phyloP scores from a whole-genome alignment of 257 asterid genomes.

The Nicotiana sylvestris region DNA sequence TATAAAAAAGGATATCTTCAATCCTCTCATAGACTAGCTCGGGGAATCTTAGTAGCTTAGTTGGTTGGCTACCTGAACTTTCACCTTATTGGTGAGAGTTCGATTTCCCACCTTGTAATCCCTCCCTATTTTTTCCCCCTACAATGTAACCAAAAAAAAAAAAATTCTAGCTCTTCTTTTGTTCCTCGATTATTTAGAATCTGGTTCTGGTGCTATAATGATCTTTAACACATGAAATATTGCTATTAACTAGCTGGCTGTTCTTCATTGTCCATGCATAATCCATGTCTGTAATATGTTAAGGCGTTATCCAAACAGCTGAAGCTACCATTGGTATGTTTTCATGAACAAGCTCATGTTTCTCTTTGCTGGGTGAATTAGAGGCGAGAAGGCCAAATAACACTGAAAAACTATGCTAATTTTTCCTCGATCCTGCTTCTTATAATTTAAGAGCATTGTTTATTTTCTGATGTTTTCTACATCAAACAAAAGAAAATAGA shows the following conservation, averaged over 20 bases:
- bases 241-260: not conserved
- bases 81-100: too few relatives aligned
- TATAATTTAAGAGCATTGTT: not conserved
- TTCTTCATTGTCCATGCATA: not conserved
- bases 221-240: not conserved
- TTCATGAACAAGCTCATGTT: not conserved
- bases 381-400: slow-evolving; percentile 6
- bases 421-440: not conserved
- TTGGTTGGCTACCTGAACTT: too few relatives aligned
- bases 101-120: too few relatives aligned
- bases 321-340: not conserved
- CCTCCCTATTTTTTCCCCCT: too few relatives aligned
- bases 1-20: not conserved
- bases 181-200: not conserved
- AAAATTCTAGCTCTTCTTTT: not conserved
- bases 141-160: too few relatives aligned
- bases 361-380: not conserved
- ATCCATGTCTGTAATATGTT: not conserved
- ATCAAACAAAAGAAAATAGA: not conserved
- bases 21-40: not conserved
- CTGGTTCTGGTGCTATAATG: not conserved
- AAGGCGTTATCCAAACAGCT: not conserved
- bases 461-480: not conserved
- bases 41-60: too few relatives aligned
- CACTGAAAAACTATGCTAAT: not conserved